Base-by-base conservation (phyloP, 306 rosid species). In the Rubus idaeus region DNA sequence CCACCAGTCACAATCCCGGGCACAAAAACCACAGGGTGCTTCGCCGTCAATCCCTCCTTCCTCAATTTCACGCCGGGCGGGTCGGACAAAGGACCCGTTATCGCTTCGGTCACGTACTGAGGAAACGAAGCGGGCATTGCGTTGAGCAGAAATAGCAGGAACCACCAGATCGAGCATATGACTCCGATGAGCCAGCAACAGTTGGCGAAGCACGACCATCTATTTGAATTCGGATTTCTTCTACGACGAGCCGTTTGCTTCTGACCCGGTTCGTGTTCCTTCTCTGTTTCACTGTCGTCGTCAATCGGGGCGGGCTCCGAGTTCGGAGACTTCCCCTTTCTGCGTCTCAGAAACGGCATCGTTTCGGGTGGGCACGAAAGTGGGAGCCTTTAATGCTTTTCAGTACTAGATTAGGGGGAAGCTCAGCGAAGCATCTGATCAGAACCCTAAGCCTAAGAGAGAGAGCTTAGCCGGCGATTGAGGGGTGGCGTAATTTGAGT, bases 1-100 rank as follows among this genome's bases (percentile, higher is more conserved):
- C 97, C 97, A 2, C 90, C 97, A 26, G 97, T 91, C 37, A 91
- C 97, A 52, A 91, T 91, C 6, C 97, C 97, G 12, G 97, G 97
- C 62, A 91, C 97, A 17, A 91, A 91, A 47, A 91, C 91, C 77
- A 91, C 97, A 14, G 97, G 97, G 57, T 91, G 97, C 51, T 83
- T 88, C 76, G 63, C 94, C 74, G 65, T 65, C 82, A 91, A 74
- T 3, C 97, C 97, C 70, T 89, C 97, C 84, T 91, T 91, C 85
- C 81, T 75, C 87, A 91, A 76, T 49, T 89, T 91, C 52, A 89
- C 86, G 10, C 97, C 97, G 5, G 97, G 97, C 35, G 97, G 97
- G 71, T 91, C 97, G 67, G 90, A 83, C 42, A 85, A 69, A 21
- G 97, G 97, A 20, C 97, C 94, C 46, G 89, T 84, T 7, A 91